Conservation (phyloP, 257 asterid genomes). For the Lantana camara region DNA sequence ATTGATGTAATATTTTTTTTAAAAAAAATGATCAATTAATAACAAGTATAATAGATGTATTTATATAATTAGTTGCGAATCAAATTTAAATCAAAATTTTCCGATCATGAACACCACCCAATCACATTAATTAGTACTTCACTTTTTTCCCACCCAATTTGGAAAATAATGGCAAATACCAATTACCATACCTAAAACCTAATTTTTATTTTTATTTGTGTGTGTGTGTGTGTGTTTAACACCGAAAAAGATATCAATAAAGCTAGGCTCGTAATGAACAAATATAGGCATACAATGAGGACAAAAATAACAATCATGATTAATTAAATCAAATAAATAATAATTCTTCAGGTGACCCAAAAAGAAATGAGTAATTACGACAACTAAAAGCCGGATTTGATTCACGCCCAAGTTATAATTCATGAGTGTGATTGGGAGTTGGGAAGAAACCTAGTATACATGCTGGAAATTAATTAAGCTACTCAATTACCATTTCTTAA, state of each 20-base stretch:
- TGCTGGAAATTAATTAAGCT: not conserved
- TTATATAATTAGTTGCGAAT: not conserved
- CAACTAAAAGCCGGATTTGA: not conserved
- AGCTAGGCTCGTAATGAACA: conserved; percentile 4
- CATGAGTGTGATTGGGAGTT: conserved; percentile 5
- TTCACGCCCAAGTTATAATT: conserved; percentile 11
- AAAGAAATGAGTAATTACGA: not conserved
- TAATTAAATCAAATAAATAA: not conserved
- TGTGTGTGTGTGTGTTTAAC: no score
- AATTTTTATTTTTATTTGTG: not conserved
- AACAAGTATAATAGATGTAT: not conserved
- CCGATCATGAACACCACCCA: not conserved
- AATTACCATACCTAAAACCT: not conserved
- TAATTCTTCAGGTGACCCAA: not conserved
- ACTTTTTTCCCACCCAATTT: not conserved
- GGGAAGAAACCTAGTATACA: conserved; percentile 22
- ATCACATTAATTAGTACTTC: not conserved
- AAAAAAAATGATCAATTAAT: not conserved
- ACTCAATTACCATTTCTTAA: not conserved
- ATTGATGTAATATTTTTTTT: no score
- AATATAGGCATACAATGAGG: conserved; percentile 5
- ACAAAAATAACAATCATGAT: not conserved
- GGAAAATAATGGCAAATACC: not conserved
- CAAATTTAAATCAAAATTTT: not conserved
- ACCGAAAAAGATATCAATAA: conserved; percentile 4